Percentiles rank a stretch among this genome's conserved stretches.
phyloP scores from a whole-genome alignment of 1,284 basidiomycete species.

The Ganoderma resinaceum region DNA sequence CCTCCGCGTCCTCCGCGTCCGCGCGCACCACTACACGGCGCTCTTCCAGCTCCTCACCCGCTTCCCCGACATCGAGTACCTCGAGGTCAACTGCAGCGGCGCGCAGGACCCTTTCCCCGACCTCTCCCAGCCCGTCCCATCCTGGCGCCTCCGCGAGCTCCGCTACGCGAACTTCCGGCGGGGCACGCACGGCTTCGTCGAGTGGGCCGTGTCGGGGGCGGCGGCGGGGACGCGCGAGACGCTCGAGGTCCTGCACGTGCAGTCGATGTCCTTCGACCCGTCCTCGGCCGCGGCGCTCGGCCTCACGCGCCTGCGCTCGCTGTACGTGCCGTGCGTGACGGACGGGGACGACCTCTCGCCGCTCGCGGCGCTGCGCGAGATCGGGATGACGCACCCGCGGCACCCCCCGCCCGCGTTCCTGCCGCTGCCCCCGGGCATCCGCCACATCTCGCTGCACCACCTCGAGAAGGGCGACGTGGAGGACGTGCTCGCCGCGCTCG shows the following conservation, averaged over 20 bases:
- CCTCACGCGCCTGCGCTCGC: conserved; percentile 12
- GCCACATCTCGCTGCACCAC: conserved; percentile 15
- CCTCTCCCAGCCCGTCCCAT: neutral
- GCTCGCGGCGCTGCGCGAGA: conserved; percentile 10
- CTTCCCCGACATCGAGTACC: conserved; percentile 5
- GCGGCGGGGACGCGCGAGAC: conserved; percentile 12
- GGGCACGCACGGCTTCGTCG: conserved; percentile 4
- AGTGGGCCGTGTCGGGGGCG: conserved; percentile 5
- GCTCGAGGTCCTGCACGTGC: conserved; percentile 14
- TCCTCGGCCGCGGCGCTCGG: conserved; percentile 8
- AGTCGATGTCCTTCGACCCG: conserved; percentile 15
- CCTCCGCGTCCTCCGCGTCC: conserved; percentile 4
- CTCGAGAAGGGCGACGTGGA: conserved; percentile 13
- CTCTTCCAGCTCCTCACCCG: conserved; percentile 11
- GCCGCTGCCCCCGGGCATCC: conserved; percentile 10
- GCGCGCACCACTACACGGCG: neutral
- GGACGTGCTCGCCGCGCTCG: conserved; percentile 8
- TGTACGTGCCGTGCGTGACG: conserved; percentile 12
- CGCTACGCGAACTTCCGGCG: conserved; percentile 6
- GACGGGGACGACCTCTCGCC: conserved; percentile 16
- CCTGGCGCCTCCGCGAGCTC: conserved; percentile 11
- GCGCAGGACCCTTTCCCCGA: neutral
- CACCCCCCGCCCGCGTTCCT: conserved; percentile 16
- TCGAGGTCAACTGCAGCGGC: conserved; percentile 3
- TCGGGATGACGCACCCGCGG: conserved; percentile 18